phyloP scores from a whole-genome alignment of 2,329 filamentous ascomycete species.

The Xylogone sp. region DNA sequence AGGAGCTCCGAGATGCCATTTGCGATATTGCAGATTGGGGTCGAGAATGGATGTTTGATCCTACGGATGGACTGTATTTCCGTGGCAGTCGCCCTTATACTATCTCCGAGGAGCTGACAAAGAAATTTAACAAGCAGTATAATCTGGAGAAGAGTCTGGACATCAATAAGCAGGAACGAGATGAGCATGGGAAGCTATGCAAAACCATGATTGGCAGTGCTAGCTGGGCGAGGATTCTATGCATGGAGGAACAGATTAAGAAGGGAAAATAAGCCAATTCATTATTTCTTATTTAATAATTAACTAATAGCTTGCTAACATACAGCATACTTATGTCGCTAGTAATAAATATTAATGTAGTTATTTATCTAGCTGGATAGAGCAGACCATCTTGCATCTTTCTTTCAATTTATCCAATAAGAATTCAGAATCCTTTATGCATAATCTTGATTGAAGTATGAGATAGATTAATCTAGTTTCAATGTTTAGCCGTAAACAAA shows the following conservation, averaged over 20 bases:
- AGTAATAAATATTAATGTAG: too few relatives aligned
- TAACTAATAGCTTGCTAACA: too few relatives aligned
- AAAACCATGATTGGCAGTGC: constrained; percentile 18
- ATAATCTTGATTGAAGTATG: too few relatives aligned
- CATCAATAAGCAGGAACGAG: constrained; percentile 13
- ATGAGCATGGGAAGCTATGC: constrained; percentile 15
- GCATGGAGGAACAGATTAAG: constrained; percentile 4
- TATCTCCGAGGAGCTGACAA: constrained; percentile 9
- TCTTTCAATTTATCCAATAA: too few relatives aligned
- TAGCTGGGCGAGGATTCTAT: constrained; percentile 14
- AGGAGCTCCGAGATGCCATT: constrained; percentile 8
- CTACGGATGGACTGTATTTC: constrained; percentile 12
- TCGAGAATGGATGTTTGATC: constrained; percentile 14
- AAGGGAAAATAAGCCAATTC: constrained; percentile 4
- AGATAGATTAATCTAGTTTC: too few relatives aligned
- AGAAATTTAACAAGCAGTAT: constrained; percentile 13
- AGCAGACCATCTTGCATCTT: too few relatives aligned
- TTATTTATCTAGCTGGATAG: too few relatives aligned
- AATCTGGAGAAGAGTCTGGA: constrained; percentile 4
- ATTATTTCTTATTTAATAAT: too few relatives aligned
- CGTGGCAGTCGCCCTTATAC: constrained; percentile 15
- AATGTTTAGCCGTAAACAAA: too few relatives aligned
- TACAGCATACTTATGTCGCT: too few relatives aligned
- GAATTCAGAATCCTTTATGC: too few relatives aligned
- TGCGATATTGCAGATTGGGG: constrained; percentile 13